Conservation (phyloP, 192 early-diverging fungal species). For the Coemansia sp. region DNA sequence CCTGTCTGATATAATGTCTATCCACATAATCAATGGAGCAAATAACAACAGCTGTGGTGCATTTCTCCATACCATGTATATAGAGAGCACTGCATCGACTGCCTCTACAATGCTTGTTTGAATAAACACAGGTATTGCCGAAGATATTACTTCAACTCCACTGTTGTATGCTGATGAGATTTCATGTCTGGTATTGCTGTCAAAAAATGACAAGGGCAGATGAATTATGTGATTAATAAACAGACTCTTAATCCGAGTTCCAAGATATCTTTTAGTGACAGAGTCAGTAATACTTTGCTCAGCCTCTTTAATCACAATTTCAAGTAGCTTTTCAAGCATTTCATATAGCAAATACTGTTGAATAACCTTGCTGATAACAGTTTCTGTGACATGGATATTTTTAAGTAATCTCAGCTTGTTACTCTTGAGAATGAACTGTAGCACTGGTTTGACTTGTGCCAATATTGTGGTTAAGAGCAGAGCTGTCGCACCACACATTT, state of each 20-base stretch:
- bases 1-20: not conserved
- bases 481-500: too few species aligned
- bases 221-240: constrained; percentile 6
- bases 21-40: constrained; percentile 19
- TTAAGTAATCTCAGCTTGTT: not conserved
- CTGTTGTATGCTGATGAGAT: constrained; percentile 2
- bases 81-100: not conserved
- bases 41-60: constrained; percentile 21
- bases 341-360: not conserved
- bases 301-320: not conserved
- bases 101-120: not conserved
- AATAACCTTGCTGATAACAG: not conserved
- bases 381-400: not conserved
- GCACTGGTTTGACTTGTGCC: too few species aligned
- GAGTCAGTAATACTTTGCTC: not conserved
- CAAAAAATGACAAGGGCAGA: constrained; percentile 8
- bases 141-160: not conserved
- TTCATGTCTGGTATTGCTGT: constrained; percentile 9
- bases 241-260: not conserved
- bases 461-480: too few species aligned
- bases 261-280: not conserved
- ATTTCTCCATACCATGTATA: constrained; percentile 21
- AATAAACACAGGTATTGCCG: not conserved
- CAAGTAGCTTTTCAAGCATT: not conserved
- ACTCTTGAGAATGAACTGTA: not conserved